Percentiles rank a stretch among this genome's conserved stretches.
Evolutionary conservation across 2,329 filamentous ascomycete species (phyloP).

Genomic region (Colletotrichum sp.): DNA sequence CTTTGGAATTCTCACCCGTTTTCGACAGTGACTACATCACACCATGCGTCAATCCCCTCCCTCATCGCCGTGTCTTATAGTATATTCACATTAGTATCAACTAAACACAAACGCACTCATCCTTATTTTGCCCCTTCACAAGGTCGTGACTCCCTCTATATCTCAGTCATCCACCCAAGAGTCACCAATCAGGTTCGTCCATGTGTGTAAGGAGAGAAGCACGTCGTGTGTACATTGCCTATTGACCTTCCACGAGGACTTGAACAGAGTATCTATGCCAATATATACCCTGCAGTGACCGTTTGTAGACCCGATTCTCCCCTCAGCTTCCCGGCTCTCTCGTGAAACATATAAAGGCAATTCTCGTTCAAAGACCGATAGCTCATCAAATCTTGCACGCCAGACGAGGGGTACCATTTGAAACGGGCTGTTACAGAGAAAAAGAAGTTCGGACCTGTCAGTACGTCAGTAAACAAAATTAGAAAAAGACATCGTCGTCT

Average conservation of each 20-base stretch:
- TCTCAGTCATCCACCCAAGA: not conserved
- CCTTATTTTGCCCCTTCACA: fast-evolving
- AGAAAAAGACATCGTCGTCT: no score
- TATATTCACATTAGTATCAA: fast-evolving
- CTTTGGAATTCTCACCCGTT: fast-evolving
- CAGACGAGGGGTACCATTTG: no score
- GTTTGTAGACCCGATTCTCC: not conserved
- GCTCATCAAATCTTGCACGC: not conserved
- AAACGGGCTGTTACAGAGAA: no score
- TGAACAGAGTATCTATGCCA: not conserved
- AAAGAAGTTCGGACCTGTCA: no score
- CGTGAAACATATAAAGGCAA: not conserved
- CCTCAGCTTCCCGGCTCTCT: fast-evolving
- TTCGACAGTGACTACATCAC: not conserved
- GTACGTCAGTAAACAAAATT: no score
- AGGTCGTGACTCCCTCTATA: fast-evolving
- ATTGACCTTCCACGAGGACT: not conserved
- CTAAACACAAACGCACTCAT: not conserved
- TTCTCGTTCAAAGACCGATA: fast-evolving
- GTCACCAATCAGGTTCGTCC: not conserved
- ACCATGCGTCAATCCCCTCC: not conserved
- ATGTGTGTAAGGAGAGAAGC: no score
- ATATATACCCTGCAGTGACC: fast-evolving
- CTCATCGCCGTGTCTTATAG: fast-evolving
- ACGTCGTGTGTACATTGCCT: no score